A percentile compares a stretch with the other conserved stretches of the same genome.
These are phyloP conservation scores for Kodamaea fungicola DNA, from an alignment of 1,139 yeast genomes.

Conservation along the genomic window DNA sequence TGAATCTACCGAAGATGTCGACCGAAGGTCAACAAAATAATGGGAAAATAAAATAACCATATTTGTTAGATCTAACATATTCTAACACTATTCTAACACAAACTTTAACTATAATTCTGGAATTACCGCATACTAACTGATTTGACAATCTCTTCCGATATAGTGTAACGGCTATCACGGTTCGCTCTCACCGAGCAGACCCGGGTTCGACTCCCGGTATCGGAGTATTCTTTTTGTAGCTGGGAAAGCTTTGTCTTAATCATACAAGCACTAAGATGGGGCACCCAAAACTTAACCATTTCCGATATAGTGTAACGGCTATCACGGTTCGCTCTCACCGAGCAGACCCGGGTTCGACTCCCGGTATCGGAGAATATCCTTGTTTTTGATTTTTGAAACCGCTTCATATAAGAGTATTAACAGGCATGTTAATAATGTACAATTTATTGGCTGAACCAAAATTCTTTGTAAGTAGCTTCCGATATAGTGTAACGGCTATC, in stretches of 20 bases:
- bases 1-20: too few species aligned
- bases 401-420: too few species aligned
- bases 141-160: slow-evolving; percentile 33
- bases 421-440: too few species aligned
- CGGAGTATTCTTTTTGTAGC: slow-evolving; percentile 37
- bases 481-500: slow-evolving; percentile 77
- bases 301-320: slow-evolving; percentile 73
- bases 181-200: slow-evolving; percentile 77
- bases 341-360: slow-evolving; percentile 81
- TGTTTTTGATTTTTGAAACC: neutral
- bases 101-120: too few species aligned
- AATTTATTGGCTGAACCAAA: too few species aligned
- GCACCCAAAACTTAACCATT: neutral
- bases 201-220: slow-evolving; percentile 83
- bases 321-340: slow-evolving; percentile 80
- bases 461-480: slow-evolving; percentile 14
- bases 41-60: too few species aligned
- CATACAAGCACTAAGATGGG: too few species aligned
- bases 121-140: too few species aligned
- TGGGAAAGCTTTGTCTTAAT: too few species aligned
- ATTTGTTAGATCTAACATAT: too few species aligned
- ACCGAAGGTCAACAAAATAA: too few species aligned
- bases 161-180: slow-evolving; percentile 80
- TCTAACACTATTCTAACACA: too few species aligned
- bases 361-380: slow-evolving; percentile 59